These are phyloP conservation scores for Tetrahymena elliotti DNA, from an alignment of 73 alveolate species.

Conservation along the genomic window DNA sequence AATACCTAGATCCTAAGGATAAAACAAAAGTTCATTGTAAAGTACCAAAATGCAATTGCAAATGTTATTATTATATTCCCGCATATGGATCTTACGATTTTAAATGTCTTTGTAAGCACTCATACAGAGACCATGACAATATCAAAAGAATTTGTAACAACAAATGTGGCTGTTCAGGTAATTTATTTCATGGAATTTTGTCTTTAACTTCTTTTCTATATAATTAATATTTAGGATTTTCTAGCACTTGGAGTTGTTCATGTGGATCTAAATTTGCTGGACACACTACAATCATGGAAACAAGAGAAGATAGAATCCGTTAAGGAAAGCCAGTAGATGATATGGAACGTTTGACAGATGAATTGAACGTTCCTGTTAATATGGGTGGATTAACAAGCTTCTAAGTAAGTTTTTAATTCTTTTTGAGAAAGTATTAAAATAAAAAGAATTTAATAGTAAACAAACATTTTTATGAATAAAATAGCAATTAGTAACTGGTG, in stretches of 20 bases:
- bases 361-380: constrained; percentile 35
- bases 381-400: constrained; percentile 57
- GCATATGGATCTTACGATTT: constrained; percentile 91
- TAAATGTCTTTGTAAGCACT: constrained; percentile 94
- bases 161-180: constrained; percentile 40
- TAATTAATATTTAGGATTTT: constrained; percentile 58
- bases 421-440: not conserved
- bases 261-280: constrained; percentile 80
- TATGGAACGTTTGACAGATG: constrained; percentile 28
- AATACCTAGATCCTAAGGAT: constrained; percentile 66
- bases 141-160: constrained; percentile 54
- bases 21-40: constrained; percentile 80
- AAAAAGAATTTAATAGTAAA: not conserved
- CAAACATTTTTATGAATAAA: not conserved
- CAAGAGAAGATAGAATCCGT: constrained; percentile 92
- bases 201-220: not conserved
- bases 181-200: not conserved
- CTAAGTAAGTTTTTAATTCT: not conserved
- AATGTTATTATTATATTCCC: constrained; percentile 83
- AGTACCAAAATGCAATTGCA: constrained; percentile 81
- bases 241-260: constrained; percentile 83
- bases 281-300: constrained; percentile 86
- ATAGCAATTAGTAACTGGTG: not conserved
- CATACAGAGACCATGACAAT: constrained; percentile 78
- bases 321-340: constrained; percentile 92